Conservation (phyloP, 1,284 basidiomycete species). For the Macrocystidia cucumis region DNA sequence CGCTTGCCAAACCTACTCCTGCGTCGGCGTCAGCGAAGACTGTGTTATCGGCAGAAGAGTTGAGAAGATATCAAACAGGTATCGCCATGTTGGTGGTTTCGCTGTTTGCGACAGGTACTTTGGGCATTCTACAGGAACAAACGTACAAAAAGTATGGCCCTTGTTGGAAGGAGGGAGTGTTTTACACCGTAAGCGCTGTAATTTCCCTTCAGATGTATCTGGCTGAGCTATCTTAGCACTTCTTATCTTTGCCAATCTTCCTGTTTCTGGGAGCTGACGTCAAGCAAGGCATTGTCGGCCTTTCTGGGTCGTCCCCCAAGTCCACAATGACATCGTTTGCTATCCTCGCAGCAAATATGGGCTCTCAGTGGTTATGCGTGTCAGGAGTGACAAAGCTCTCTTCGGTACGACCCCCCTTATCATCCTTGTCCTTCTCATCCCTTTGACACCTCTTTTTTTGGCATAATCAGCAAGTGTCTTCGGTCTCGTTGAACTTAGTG, state of each 20-base stretch:
- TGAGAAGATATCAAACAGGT: constrained; percentile 54
- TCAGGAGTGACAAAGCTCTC: constrained; percentile 82
- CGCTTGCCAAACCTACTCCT: constrained; percentile 53
- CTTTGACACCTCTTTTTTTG: constrained; percentile 8
- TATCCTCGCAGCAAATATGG: constrained; percentile 60
- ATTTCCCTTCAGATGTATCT: background rate
- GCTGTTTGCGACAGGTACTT: constrained; percentile 64
- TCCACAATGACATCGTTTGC: constrained; percentile 31
- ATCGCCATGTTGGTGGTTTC: constrained; percentile 69
- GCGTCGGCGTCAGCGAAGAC: constrained; percentile 19
- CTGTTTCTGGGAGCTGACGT: constrained; percentile 54
- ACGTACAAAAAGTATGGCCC: constrained; percentile 70
- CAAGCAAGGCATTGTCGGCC: constrained; percentile 40
- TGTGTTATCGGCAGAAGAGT: constrained; percentile 22
- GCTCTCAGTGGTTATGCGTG: constrained; percentile 82
- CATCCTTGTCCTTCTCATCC: constrained; percentile 2
- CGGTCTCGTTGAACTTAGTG: constrained; percentile 67
- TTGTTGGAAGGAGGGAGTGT: constrained; percentile 82
- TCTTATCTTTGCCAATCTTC: constrained; percentile 72
- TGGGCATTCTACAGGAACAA: constrained; percentile 77
- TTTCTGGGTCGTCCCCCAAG: constrained; percentile 22
- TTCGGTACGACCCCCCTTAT: constrained; percentile 38
- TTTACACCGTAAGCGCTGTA: constrained; percentile 65
- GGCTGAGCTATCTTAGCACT: constrained; percentile 35
- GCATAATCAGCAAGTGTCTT: constrained; percentile 54